Evolutionary conservation across 2,329 filamentous ascomycete genomes (phyloP).

Genomic region (Apiospora hydei): DNA sequence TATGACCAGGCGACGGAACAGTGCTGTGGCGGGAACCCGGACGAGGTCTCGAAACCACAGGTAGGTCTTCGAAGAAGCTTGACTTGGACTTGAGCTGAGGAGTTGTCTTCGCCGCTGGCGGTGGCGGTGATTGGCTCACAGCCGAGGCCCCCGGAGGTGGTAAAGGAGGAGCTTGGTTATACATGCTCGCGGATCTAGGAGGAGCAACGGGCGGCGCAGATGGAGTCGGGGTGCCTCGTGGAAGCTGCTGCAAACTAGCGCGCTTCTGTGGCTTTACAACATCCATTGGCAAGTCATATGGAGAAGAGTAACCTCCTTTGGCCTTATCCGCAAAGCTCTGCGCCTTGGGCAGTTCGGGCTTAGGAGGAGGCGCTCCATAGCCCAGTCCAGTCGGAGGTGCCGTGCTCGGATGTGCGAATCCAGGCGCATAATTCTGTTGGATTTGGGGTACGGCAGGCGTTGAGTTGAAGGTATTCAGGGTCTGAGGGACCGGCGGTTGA

Average conservation of each 20-base stretch:
- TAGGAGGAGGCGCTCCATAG: slow-evolving; percentile 48
- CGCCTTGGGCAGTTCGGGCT: slow-evolving; percentile 61
- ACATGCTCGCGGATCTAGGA: slow-evolving; percentile 62
- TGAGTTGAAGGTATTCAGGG: slow-evolving; percentile 56
- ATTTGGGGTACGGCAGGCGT: slow-evolving; percentile 46
- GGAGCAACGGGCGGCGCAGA: slow-evolving; percentile 58
- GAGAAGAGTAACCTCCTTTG: slow-evolving; percentile 91
- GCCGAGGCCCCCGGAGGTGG: slow-evolving; percentile 34
- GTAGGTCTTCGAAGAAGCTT: slow-evolving; percentile 82
- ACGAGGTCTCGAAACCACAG: slow-evolving; percentile 67
- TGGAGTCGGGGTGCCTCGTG: slow-evolving; percentile 51
- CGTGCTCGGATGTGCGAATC: slow-evolving; percentile 39
- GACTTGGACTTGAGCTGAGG: slow-evolving; percentile 49
- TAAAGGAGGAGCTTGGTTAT: slow-evolving; percentile 38
- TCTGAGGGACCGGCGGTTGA: slow-evolving; percentile 35
- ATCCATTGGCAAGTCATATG: slow-evolving; percentile 94
- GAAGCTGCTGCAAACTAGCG: slow-evolving; percentile 63
- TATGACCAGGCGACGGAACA: slow-evolving; percentile 33
- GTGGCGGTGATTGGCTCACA: slow-evolving; percentile 43
- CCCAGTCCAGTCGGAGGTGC: slow-evolving; percentile 40
- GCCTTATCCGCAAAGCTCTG: slow-evolving; percentile 91
- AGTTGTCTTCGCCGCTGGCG: slow-evolving; percentile 44
- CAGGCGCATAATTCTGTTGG: slow-evolving; percentile 36
- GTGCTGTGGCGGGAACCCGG: slow-evolving; percentile 61
- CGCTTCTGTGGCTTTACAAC: slow-evolving; percentile 76